Evolutionary conservation across 2,329 filamentous ascomycete genomes (phyloP).

Genomic region (Colletotrichum sp.): DNA sequence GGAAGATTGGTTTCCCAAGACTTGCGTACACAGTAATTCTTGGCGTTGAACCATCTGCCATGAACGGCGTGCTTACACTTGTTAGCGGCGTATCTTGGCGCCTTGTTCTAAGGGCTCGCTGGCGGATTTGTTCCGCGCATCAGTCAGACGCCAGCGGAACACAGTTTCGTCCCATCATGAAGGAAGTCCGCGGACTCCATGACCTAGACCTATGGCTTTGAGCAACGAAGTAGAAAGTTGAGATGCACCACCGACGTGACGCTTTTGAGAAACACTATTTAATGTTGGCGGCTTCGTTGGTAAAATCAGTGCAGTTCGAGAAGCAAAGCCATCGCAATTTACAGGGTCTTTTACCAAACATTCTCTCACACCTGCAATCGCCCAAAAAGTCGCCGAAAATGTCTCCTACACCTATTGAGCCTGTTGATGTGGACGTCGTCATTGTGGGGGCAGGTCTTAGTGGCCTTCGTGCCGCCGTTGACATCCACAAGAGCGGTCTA

Average conservation of each 20-base stretch:
- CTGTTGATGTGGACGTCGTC: neutral
- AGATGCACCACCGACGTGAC: neutral
- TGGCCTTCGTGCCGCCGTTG: neutral
- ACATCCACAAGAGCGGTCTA: neutral
- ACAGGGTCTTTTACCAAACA: neutral
- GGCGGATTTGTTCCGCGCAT: neutral
- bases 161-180: neutral
- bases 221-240: fast-evolving
- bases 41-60: neutral
- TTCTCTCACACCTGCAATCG: neutral
- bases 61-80: neutral
- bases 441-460: neutral
- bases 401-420: fast-evolving
- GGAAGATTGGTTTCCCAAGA: neutral
- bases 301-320: neutral
- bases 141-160: neutral
- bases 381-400: neutral
- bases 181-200: neutral
- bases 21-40: neutral
- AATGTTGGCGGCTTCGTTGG: neutral
- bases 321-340: neutral
- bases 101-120: neutral
- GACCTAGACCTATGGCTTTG: neutral
- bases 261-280: fast-evolving
- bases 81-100: neutral